phyloP scores from a whole-genome alignment of 1,284 basidiomycete genomes.

The Moniliophthora roreri region DNA sequence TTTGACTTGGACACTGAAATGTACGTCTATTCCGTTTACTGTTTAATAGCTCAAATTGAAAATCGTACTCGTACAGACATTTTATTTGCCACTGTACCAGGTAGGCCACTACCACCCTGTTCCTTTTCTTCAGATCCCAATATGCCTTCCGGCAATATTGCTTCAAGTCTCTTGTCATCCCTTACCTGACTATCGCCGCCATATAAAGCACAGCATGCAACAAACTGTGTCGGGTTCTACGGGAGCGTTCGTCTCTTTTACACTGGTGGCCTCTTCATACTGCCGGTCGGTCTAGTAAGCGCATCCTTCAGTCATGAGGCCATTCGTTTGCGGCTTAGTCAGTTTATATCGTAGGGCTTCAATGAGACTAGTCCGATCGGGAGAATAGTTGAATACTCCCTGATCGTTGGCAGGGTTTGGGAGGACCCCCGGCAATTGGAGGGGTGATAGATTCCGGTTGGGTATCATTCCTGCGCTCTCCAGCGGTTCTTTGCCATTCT shows the following conservation, averaged over 20 bases:
- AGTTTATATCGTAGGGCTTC: conserved; percentile 30
- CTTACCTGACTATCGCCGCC: conserved; percentile 1
- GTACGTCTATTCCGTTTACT: conserved; percentile 18
- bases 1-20: conserved; percentile 26
- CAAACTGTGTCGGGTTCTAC: not conserved
- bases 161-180: conserved; percentile 30
- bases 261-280: not conserved
- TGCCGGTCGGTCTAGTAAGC: conserved; percentile 6
- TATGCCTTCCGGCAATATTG: conserved; percentile 22
- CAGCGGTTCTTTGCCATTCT: too few relatives aligned
- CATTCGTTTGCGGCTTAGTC: not conserved
- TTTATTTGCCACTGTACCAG: conserved; percentile 34
- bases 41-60: conserved; percentile 4
- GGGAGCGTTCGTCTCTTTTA: not conserved
- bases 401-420: conserved; percentile 30
- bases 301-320: not conserved
- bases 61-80: conserved; percentile 21
- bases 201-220: not conserved
- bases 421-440: too few relatives aligned
- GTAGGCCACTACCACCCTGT: conserved; percentile 17
- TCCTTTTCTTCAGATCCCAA: not conserved
- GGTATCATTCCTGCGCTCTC: too few relatives aligned
- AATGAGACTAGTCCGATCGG: conserved; percentile 27
- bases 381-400: conserved; percentile 28
- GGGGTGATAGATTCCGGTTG: too few relatives aligned